Conservation (phyloP, 73 alveolate genomes). For the Paramecium primaurelia region DNA sequence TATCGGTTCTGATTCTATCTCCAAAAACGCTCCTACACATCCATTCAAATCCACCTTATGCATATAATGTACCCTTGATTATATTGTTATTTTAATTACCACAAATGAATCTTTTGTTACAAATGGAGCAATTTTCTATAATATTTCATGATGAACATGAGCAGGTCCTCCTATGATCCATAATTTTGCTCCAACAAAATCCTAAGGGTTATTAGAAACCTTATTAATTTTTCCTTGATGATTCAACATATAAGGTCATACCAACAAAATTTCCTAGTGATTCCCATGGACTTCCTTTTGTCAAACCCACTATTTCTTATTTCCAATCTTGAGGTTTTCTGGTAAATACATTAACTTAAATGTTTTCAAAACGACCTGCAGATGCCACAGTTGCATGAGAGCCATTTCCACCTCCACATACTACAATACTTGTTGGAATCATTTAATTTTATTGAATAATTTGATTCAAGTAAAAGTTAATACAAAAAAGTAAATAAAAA, state of each 20-base stretch:
- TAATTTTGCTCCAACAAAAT: constrained; percentile 68
- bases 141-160: constrained; percentile 65
- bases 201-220: constrained; percentile 72
- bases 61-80: constrained; percentile 68
- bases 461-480: neutral
- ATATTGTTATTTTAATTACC: neutral
- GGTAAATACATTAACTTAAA: constrained; percentile 72
- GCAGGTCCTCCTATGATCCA: constrained; percentile 81
- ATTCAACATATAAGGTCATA: neutral
- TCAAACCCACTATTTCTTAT: constrained; percentile 55
- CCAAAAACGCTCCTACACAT: constrained; percentile 72
- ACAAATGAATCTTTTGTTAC: constrained; percentile 66
- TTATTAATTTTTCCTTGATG: constrained; percentile 61
- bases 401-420: constrained; percentile 81
- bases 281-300: constrained; percentile 77
- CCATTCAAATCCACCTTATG: constrained; percentile 81
- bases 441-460: neutral
- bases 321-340: constrained; percentile 74
- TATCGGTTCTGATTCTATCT: constrained; percentile 57
- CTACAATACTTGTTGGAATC: constrained; percentile 55
- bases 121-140: constrained; percentile 68
- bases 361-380: constrained; percentile 64
- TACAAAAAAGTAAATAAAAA: neutral
- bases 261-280: constrained; percentile 69
- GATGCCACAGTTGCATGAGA: constrained; percentile 77